Percentiles rank a stretch among this genome's conserved stretches.
Evolutionary conservation across 2,329 filamentous ascomycete genomes (phyloP).

Genomic region (Penicillium sp.): DNA sequence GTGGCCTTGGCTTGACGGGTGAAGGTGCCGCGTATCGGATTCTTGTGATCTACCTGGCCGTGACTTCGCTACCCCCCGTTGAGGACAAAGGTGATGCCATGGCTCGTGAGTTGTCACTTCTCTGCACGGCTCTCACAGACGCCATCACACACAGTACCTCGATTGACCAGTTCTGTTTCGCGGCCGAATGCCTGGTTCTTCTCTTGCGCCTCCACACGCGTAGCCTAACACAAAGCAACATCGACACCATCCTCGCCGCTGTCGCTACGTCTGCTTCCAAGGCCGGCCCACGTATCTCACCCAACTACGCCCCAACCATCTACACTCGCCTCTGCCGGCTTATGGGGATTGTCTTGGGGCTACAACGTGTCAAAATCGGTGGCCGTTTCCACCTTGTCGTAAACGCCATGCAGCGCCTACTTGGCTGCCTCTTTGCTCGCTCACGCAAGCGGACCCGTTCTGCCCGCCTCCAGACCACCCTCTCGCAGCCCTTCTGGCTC

Average conservation of each 20-base stretch:
- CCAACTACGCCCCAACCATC: constrained; percentile 41
- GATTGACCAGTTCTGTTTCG: constrained; percentile 42
- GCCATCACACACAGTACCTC: constrained; percentile 31
- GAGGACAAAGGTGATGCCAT: constrained; percentile 39
- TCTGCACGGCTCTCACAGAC: constrained; percentile 36
- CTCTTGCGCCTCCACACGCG: constrained; percentile 43
- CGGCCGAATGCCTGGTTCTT: constrained; percentile 40
- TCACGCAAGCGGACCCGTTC: constrained; percentile 37
- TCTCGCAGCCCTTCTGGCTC: constrained; percentile 35
- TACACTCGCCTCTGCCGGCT: constrained; percentile 56
- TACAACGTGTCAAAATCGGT: constrained; percentile 57
- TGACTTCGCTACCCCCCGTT: constrained; percentile 32
- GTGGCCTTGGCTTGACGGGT: constrained; percentile 30
- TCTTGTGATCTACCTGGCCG: constrained; percentile 38
- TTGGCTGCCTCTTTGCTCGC: constrained; percentile 56
- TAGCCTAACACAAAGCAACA: constrained; percentile 45
- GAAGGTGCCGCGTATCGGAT: constrained; percentile 33
- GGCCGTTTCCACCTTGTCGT: constrained; percentile 61
- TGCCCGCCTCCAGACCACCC: constrained; percentile 23
- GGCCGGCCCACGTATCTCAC: constrained; percentile 32
- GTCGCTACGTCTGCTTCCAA: constrained; percentile 39
- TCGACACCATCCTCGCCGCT: constrained; percentile 43
- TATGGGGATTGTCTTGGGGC: constrained; percentile 52
- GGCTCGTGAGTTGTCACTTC: constrained; percentile 36
- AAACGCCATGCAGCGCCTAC: constrained; percentile 53